Conservation (phyloP, 257 asterid species). For the Fraxinus excelsior region DNA sequence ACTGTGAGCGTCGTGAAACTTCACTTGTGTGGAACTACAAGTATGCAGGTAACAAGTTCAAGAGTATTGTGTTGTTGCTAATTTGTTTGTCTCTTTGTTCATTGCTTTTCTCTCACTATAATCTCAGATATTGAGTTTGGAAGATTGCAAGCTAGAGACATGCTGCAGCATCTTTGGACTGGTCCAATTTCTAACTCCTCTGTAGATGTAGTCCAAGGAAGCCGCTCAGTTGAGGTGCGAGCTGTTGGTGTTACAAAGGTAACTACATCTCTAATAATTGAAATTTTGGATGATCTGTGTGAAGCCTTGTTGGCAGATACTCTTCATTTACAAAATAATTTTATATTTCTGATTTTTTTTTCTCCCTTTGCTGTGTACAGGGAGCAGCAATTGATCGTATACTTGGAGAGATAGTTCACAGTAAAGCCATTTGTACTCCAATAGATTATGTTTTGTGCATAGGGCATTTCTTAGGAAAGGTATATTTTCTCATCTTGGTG, state of each 20-base stretch:
- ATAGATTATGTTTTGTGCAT: conserved; percentile 86
- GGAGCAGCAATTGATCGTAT: conserved; percentile 98
- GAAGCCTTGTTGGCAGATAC: background rate
- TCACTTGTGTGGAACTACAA: conserved; percentile 97
- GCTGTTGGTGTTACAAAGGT: conserved; percentile 99
- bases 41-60: conserved; percentile 69
- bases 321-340: background rate
- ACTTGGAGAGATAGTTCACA: conserved; percentile 90
- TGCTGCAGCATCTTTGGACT: conserved; percentile 99
- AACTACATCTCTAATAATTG: conserved; percentile 20
- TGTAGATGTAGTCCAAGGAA: conserved; percentile 97
- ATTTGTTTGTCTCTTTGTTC: conserved; percentile 19
- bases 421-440: conserved; percentile 71
- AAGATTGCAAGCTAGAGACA: conserved; percentile 97
- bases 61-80: conserved; percentile 9
- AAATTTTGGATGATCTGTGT: background rate
- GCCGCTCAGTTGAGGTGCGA: conserved; percentile 93
- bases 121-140: conserved; percentile 84
- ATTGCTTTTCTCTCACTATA: conserved; percentile 14
- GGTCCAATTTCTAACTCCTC: conserved; percentile 97
- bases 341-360: too few relatives aligned
- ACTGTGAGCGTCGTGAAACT: conserved; percentile 81
- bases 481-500: conserved; percentile 26
- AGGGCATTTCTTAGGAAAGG: conserved; percentile 93
- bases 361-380: conserved; percentile 33